Conservation (phyloP, 305 asterid genomes). For the Withania somnifera region DNA sequence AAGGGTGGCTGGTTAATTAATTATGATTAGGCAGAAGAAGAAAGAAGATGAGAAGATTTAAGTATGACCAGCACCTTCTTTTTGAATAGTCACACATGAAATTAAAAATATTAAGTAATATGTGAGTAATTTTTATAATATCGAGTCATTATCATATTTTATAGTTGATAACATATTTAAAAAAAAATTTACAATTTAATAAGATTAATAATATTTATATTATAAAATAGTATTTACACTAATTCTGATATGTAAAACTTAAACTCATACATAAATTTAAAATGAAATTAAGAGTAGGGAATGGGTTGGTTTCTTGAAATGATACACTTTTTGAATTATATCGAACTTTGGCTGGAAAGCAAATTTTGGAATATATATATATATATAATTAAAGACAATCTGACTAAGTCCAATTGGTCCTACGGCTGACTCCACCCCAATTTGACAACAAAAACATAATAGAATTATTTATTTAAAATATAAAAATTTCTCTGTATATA, state of each 20-base stretch:
- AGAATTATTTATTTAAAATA: too few species aligned
- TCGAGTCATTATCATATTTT: not conserved
- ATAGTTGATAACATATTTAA: rapidly evolving
- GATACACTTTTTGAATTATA: not conserved
- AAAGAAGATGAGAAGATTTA: not conserved
- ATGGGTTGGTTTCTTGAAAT: not conserved
- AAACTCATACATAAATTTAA: not conserved
- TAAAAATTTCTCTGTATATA: too few species aligned
- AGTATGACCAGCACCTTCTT: not conserved
- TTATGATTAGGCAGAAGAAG: not conserved
- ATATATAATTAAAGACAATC: not conserved
- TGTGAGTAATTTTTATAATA: not conserved
- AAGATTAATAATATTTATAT: too few species aligned
- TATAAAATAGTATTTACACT: not conserved
- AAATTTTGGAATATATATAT: not conserved
- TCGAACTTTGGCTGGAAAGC: not conserved
- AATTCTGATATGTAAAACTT: too few species aligned
- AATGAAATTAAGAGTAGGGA: not conserved
- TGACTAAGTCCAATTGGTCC: not conserved
- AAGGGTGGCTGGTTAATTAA: not conserved
- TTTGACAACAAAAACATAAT: not conserved
- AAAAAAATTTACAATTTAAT: not conserved
- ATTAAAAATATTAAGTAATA: too few species aligned
- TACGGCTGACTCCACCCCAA: not conserved
- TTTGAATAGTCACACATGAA: not conserved